These are phyloP conservation scores for Thalia dealbata DNA, from an alignment of 176 grass and related monocot species.

Conservation along the genomic window DNA sequence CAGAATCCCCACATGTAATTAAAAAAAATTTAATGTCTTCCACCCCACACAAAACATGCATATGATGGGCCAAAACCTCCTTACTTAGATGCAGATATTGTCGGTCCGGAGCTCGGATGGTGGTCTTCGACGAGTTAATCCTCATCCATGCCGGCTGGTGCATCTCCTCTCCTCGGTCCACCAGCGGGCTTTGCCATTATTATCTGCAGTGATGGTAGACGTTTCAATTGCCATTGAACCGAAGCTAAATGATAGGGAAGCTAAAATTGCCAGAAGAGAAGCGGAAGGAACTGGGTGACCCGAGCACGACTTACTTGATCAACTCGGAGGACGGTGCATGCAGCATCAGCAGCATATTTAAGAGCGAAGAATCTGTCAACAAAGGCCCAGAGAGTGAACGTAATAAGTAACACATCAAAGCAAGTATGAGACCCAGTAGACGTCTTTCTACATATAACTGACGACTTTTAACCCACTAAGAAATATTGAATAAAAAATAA, in stretches of 20 bases:
- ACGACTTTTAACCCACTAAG: too few species aligned
- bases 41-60: too few species aligned
- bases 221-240: not conserved
- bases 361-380: conserved; percentile 12
- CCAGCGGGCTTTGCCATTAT: conserved; percentile 90
- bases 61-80: not conserved
- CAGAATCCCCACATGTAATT: too few species aligned
- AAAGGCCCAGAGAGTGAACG: not conserved
- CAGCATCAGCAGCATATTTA: conserved; percentile 20
- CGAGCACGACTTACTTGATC: not conserved
- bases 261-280: not conserved
- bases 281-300: too few species aligned
- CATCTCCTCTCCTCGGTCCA: conserved; percentile 55
- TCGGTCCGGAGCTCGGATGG: not conserved
- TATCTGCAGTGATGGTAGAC: conserved; percentile 31
- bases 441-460: not conserved
- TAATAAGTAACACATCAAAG: not conserved
- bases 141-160: conserved; percentile 39
- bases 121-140: not conserved
- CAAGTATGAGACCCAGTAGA: not conserved
- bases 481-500: too few species aligned
- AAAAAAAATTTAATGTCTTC: too few species aligned
- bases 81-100: not conserved
- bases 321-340: conserved; percentile 18
- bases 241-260: not conserved